Conservation (phyloP, 768 basidiomycete genomes). For the Lentinula aciculospora region DNA sequence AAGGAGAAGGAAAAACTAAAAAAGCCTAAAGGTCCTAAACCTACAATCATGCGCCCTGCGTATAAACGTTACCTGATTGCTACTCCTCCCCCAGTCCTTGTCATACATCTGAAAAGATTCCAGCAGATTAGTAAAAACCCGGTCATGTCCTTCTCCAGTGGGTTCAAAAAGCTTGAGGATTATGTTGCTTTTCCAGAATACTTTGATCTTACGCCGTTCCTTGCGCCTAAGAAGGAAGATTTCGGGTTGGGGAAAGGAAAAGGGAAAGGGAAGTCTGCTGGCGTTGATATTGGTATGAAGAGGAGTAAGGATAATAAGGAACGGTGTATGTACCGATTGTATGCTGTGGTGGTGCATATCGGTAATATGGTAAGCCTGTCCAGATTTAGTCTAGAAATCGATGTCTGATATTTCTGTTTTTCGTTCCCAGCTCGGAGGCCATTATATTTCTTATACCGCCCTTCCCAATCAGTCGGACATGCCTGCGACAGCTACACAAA, state of each 20-base stretch:
- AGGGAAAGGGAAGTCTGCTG: slow-evolving; percentile 10
- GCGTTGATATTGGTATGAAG: slow-evolving; percentile 10
- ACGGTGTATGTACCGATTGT: slow-evolving; percentile 61
- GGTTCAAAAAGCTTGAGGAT: slow-evolving; percentile 89
- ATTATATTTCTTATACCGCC: slow-evolving; percentile 84
- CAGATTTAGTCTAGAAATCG: background rate
- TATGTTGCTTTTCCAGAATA: slow-evolving; percentile 86
- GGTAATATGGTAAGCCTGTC: slow-evolving; percentile 69
- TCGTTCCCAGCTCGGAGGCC: slow-evolving; percentile 66
- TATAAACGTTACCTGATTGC: slow-evolving; percentile 95
- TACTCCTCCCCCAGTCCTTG: slow-evolving; percentile 78
- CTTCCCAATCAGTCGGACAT: slow-evolving; percentile 38
- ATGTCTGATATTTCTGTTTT: slow-evolving; percentile 4
- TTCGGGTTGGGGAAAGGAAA: slow-evolving; percentile 49
- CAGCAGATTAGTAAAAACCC: slow-evolving; percentile 73
- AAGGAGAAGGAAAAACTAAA: slow-evolving; percentile 19
- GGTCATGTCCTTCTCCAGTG: slow-evolving; percentile 57
- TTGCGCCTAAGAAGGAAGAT: slow-evolving; percentile 76
- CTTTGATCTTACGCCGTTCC: slow-evolving; percentile 80
- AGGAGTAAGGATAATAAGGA: slow-evolving; percentile 18
- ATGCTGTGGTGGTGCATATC: slow-evolving; percentile 82
- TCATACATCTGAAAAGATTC: slow-evolving; percentile 92
- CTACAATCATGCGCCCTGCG: slow-evolving; percentile 74
- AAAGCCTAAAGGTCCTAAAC: slow-evolving; percentile 32
- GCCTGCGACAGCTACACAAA: background rate